These are phyloP conservation scores for Aphanomyces cochlioides DNA, from an alignment of 352 stramenopile species.

Conservation along the genomic window DNA sequence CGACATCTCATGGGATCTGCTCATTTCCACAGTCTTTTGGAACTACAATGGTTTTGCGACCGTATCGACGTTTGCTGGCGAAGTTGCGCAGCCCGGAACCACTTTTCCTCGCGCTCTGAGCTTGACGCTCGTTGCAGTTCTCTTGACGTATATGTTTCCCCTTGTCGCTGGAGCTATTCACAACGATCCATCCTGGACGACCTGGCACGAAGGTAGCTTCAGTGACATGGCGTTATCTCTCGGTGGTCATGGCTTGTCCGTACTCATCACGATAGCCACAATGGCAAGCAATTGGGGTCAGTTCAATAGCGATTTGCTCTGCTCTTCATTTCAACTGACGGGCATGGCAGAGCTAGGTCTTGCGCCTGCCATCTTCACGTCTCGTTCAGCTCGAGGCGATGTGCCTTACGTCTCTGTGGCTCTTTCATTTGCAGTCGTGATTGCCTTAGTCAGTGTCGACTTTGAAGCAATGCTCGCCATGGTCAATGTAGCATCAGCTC, in stretches of 20 bases:
- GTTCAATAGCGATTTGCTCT: constrained; percentile 90
- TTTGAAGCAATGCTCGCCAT: constrained; percentile 78
- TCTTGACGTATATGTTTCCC: constrained; percentile 83
- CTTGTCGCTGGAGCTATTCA: constrained; percentile 78
- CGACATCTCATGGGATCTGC: constrained; percentile 67
- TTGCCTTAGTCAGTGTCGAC: constrained; percentile 48
- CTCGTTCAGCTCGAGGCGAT: constrained; percentile 41
- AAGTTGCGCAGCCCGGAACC: constrained; percentile 80
- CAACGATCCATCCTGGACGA: constrained; percentile 51
- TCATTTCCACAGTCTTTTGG: constrained; percentile 95
- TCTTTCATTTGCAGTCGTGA: constrained; percentile 39
- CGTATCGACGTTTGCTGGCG: constrained; percentile 85
- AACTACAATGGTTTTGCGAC: constrained; percentile 93
- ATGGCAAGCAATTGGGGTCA: constrained; percentile 87
- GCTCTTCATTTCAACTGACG: constrained; percentile 85
- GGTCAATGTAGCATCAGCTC: constrained; percentile 87
- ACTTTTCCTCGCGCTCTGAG: constrained; percentile 85
- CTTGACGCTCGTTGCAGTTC: constrained; percentile 63
- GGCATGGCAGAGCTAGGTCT: constrained; percentile 81
- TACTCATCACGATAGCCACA: constrained; percentile 87
- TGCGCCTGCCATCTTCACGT: constrained; percentile 76
- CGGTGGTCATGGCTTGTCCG: constrained; percentile 68
- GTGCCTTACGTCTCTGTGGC: constrained; percentile 41
- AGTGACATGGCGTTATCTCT: constrained; percentile 77
- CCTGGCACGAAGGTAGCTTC: constrained; percentile 91